These are phyloP conservation scores for Zasmidium angulare DNA, from an alignment of 2,329 filamentous ascomycete genomes.

Conservation along the genomic window DNA sequence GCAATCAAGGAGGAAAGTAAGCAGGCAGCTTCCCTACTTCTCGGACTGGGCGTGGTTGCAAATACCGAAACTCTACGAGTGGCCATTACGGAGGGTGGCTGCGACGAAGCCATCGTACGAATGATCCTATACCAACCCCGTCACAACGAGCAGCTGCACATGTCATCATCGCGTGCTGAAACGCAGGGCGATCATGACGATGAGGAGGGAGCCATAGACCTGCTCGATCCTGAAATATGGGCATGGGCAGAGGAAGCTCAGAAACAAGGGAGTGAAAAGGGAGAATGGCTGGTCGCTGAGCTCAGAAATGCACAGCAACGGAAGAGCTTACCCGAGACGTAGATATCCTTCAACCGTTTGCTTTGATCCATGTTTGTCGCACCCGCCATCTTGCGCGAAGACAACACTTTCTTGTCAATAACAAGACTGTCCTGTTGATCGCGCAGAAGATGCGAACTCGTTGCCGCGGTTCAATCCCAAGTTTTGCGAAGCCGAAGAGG, in stretches of 20 bases:
- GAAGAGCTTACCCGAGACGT: not conserved
- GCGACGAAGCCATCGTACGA: constrained; percentile 29
- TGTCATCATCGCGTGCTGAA: constrained; percentile 3
- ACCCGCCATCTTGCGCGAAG: not conserved
- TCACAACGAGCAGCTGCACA: not conserved
- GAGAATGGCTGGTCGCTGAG: constrained; percentile 31
- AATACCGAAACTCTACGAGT: constrained; percentile 29
- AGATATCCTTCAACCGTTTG: not conserved
- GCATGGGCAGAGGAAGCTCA: constrained; percentile 34
- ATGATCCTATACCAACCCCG: constrained; percentile 17
- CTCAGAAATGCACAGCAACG: constrained; percentile 21
- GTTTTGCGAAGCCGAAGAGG: not conserved
- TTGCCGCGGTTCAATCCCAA: too few species aligned
- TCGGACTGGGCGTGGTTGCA: constrained; percentile 24
- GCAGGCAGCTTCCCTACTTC: constrained; percentile 25
- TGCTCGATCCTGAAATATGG: constrained; percentile 36
- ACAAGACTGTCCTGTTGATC: too few species aligned
- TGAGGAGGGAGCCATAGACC: constrained; percentile 22
- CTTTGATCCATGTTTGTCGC: not conserved
- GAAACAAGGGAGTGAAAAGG: constrained; percentile 24
- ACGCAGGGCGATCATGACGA: not conserved
- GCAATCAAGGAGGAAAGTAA: constrained; percentile 27
- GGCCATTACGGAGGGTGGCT: constrained; percentile 35
- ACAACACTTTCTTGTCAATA: too few species aligned
- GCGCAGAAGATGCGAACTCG: too few species aligned